Evolutionary conservation across 495 filamentous ascomycete genomes (phyloP).

Genomic region (Astrocystis sublimbata): DNA sequence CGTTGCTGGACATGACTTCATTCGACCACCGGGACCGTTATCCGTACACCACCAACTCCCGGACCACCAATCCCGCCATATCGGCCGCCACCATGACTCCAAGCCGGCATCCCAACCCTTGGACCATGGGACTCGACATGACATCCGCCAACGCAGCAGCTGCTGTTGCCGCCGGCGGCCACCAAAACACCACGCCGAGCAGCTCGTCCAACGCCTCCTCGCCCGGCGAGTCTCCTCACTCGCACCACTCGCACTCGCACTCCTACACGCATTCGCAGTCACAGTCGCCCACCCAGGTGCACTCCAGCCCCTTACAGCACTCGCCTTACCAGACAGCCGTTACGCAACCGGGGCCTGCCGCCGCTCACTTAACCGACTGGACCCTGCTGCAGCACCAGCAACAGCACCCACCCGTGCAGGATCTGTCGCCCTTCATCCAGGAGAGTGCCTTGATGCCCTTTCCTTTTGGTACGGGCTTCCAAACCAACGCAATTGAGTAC

Average conservation of each 20-base stretch:
- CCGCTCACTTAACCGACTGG: constrained; percentile 53
- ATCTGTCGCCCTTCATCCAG: constrained; percentile 55
- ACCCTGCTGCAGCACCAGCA: constrained; percentile 49
- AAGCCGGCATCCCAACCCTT: constrained; percentile 44
- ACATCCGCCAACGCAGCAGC: constrained; percentile 34
- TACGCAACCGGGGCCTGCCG: constrained; percentile 41
- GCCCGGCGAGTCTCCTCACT: constrained; percentile 49
- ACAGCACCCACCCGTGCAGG: constrained; percentile 50
- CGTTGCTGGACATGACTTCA: constrained; percentile 53
- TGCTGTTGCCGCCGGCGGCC: constrained; percentile 10
- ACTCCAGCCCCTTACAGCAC: constrained; percentile 47
- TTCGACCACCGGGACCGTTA: constrained; percentile 58
- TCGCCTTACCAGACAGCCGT: constrained; percentile 49
- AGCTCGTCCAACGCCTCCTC: constrained; percentile 44
- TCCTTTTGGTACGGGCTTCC: constrained; percentile 49
- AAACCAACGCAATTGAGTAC: constrained; percentile 65
- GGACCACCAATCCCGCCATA: constrained; percentile 40
- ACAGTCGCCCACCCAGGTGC: constrained; percentile 46
- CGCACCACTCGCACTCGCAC: constrained; percentile 23
- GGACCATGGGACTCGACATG: constrained; percentile 49
- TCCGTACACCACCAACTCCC: constrained; percentile 47
- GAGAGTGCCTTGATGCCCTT: constrained; percentile 51
- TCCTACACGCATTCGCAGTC: constrained; percentile 20
- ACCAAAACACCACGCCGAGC: constrained; percentile 42
- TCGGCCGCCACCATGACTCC: constrained; percentile 47